Conservation (phyloP, 352 stramenopile species). For the Phytopythium helicoides region DNA sequence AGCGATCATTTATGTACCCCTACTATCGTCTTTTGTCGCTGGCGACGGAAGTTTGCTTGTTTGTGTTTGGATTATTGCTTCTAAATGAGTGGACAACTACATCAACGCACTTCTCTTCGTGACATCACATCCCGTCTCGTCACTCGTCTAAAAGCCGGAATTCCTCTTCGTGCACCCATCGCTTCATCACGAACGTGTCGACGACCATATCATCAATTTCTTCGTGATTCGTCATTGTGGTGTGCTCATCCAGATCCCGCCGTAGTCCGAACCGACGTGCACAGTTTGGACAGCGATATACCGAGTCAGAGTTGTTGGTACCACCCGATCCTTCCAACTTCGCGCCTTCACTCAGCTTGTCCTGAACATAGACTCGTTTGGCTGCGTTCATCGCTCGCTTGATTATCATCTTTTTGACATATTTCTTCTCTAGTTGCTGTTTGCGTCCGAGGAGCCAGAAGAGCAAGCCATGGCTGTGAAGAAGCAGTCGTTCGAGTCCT, state of each 20-base stretch:
- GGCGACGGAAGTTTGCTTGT: too few relatives aligned
- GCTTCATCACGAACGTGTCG: conserved; percentile 33
- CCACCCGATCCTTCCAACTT: too few relatives aligned
- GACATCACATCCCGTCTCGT: too few relatives aligned
- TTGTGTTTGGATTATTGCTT: too few relatives aligned
- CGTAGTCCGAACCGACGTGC: conserved; percentile 32
- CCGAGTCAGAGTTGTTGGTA: too few relatives aligned
- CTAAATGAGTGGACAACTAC: too few relatives aligned
- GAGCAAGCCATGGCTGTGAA: conserved; percentile 39
- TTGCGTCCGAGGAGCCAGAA: conserved; percentile 47
- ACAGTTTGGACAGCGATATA: conserved; percentile 24
- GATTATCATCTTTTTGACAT: conserved; percentile 47
- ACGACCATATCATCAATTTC: conserved; percentile 17
- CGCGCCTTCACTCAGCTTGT: conserved; percentile 6
- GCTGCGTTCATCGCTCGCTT: conserved; percentile 26
- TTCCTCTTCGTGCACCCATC: conserved; percentile 45
- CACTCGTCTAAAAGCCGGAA: conserved; percentile 33
- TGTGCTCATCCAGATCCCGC: conserved; percentile 35
- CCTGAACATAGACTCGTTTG: conserved; percentile 21
- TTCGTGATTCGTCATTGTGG: not conserved
- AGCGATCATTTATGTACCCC: too few relatives aligned
- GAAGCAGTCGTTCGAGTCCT: conserved; percentile 30
- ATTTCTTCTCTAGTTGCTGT: conserved; percentile 43
- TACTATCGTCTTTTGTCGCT: too few relatives aligned
- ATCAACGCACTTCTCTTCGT: too few relatives aligned